Conservation (phyloP, 371 early-diverging fungal genomes). For the Zopfochytrium polystomum region DNA sequence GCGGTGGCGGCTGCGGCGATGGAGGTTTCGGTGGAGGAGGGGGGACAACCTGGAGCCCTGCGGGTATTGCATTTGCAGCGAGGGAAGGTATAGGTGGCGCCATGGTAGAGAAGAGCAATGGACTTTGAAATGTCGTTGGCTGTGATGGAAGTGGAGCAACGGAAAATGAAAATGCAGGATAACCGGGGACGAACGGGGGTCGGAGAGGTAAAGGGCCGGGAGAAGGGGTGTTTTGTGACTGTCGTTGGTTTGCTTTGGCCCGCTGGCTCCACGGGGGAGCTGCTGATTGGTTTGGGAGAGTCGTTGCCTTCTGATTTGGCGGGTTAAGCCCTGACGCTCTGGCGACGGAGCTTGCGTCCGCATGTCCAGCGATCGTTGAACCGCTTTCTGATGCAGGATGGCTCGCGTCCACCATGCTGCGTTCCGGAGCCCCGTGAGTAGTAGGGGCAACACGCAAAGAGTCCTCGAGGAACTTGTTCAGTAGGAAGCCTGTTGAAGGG, state of each 20-base stretch:
- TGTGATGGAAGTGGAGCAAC: not conserved
- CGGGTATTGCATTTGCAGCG: not conserved
- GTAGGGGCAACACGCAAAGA: too few relatives aligned
- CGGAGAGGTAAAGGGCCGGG: not conserved
- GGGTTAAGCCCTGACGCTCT: too few relatives aligned
- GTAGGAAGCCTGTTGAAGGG: conserved; percentile 9
- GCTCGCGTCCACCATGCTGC: too few relatives aligned
- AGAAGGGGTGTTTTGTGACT: too few relatives aligned
- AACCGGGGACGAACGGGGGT: not conserved
- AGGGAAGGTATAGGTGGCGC: conserved; percentile 32
- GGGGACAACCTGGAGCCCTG: not conserved
- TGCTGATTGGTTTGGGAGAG: too few relatives aligned
- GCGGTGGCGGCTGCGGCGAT: not conserved
- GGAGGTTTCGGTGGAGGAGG: conserved; percentile 10
- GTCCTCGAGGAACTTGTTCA: not conserved
- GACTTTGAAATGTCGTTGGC: not conserved
- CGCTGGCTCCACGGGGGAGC: too few relatives aligned
- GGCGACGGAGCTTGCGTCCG: too few relatives aligned
- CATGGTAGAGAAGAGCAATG: conserved; percentile 31
- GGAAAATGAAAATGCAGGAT: not conserved
- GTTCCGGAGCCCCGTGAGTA: too few relatives aligned
- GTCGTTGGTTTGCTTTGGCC: too few relatives aligned
- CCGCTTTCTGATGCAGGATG: too few relatives aligned
- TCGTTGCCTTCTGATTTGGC: too few relatives aligned
- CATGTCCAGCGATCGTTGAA: too few relatives aligned